phyloP scores from a whole-genome alignment of 345 rosid genomes.

The Populus euphratica region DNA sequence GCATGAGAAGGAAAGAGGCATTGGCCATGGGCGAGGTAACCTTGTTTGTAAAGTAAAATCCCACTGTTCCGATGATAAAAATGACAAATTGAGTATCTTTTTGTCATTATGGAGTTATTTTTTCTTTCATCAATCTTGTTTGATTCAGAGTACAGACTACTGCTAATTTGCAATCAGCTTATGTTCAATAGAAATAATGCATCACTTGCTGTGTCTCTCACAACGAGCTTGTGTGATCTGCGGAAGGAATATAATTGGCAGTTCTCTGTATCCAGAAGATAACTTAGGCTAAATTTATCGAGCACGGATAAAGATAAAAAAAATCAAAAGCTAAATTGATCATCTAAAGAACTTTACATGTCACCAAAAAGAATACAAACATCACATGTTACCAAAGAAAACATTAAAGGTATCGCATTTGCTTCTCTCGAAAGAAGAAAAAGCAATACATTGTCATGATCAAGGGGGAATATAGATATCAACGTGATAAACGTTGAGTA shows the following conservation, averaged over 20 bases:
- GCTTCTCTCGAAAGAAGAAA: no score
- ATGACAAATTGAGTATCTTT: conserved; percentile 9
- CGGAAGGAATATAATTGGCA: no score
- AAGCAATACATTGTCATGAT: no score
- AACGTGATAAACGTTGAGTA: background rate
- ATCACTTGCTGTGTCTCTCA: conserved; percentile 24
- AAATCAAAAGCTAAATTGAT: no score
- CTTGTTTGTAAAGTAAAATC: conserved; percentile 26
- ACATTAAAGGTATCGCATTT: no score
- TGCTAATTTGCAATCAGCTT: conserved; percentile 29
- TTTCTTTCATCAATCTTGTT: conserved; percentile 23
- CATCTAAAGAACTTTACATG: no score
- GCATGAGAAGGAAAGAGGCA: conserved; percentile 33
- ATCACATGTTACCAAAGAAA: no score
- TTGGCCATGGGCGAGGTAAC: conserved; percentile 12
- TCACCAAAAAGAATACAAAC: no score
- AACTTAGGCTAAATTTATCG: no score
- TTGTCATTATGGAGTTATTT: conserved; percentile 27
- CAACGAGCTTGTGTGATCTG: background rate
- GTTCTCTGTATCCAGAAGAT: no score
- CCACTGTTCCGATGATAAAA: conserved; percentile 15
- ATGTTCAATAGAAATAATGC: conserved; percentile 32
- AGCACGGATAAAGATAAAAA: no score
- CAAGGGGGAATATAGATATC: no score
- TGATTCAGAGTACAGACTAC: conserved; percentile 19